Evolutionary conservation across 345 rosid genomes (phyloP), one percentile per base, ranked within the genome.

Genomic region (Orychophragmus violaceus): DNA sequence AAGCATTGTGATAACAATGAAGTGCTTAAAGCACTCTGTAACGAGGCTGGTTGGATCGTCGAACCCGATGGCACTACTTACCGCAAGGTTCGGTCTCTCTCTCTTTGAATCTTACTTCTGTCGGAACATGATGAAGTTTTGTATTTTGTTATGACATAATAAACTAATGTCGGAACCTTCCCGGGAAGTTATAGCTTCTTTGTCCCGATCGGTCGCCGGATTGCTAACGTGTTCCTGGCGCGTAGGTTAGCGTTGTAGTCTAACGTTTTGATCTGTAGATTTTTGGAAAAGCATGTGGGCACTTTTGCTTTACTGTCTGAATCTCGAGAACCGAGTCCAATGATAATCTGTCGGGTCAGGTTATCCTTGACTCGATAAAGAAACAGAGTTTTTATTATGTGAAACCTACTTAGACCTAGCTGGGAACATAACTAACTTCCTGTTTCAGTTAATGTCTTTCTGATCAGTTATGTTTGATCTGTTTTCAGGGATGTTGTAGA

Each of bases 1-100:
- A 90, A 90, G 80, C 97, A 90, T 79, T 90, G 93, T 51, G 97
- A 90, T 72, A 90, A 88, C 74, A 90, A 90, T 50, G 95, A 90
- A 45, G 95, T 90, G 30, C 91, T 90, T 71, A 90, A 86, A 69
- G 95, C 97, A 12, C 83, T 90, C 42, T 90, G 97, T 59, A 75
- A 79, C 39, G 97, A 90, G 48, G 97, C 95, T 44, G 97, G 97
- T 24, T 90, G 97, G 97, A 76, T 69, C 59, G 97, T 88, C 16
- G 97, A 90, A 44, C 78, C 76, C 4, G 97, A 90, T 39, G 97
- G 97, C 30, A 90, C 93, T 28, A 90, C 95, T 33, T 90, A 88
- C 70, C 87, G 97, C 22, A 88, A 88, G 95, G 97, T 90, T 75
- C 60, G 53, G 53, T 57, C 52, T 64, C 32, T 62, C 54, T 8